phyloP scores from a whole-genome alignment of 306 rosid species.

The Parietaria judaica region DNA sequence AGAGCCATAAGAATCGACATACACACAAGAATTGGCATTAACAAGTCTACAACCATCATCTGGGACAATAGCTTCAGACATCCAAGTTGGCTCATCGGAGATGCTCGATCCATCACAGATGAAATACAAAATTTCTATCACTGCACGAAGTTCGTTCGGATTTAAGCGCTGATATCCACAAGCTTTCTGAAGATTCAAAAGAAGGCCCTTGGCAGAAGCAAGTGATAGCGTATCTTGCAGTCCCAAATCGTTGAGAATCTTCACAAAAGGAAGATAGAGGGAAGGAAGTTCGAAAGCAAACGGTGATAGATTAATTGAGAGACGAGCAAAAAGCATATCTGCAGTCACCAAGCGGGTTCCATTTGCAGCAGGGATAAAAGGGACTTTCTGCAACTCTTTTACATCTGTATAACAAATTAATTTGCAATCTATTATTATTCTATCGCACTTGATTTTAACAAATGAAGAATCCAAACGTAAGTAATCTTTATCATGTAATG shows the following conservation, averaged over 20 bases:
- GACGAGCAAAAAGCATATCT: conserved; percentile 65
- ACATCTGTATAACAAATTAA: conserved; percentile 46
- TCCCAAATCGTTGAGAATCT: conserved; percentile 81
- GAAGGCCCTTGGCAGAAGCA: conserved; percentile 74
- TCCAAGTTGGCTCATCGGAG: conserved; percentile 37
- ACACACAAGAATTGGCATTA: conserved; percentile 71
- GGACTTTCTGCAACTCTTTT: conserved; percentile 51
- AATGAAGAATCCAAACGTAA: neutral
- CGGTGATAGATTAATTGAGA: conserved; percentile 81
- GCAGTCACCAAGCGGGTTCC: conserved; percentile 90
- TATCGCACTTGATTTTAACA: neutral
- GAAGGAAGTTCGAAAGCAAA: conserved; percentile 94
- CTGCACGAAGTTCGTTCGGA: conserved; percentile 97
- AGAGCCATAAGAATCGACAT: conserved; percentile 83
- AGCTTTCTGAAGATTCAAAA: conserved; percentile 69
- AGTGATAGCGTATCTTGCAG: conserved; percentile 74
- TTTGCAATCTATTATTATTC: neutral
- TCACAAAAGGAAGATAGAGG: conserved; percentile 69
- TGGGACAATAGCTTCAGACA: conserved; percentile 73
- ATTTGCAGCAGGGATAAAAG: conserved; percentile 90
- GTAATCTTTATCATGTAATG: neutral
- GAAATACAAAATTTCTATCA: conserved; percentile 75
- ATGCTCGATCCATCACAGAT: conserved; percentile 56
- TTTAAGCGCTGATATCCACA: conserved; percentile 91
- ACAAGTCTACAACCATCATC: conserved; percentile 96